Percentiles rank a stretch among this genome's conserved stretches.
These are phyloP conservation scores for Rhipidocladum racemiflorum DNA, from an alignment of 176 grass and related monocot species.

Conservation along the genomic window DNA sequence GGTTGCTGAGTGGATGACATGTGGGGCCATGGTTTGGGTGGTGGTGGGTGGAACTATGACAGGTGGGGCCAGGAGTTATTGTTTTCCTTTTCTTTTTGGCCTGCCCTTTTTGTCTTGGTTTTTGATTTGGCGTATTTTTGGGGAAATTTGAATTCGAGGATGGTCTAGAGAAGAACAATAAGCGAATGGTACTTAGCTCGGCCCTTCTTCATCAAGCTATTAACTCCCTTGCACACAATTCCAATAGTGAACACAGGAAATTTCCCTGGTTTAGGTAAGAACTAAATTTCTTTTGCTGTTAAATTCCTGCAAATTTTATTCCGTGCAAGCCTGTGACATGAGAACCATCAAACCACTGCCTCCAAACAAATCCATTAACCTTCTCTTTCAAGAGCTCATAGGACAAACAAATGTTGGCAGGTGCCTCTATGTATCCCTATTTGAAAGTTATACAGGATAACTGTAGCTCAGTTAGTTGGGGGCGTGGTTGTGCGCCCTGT, in stretches of 20 bases:
- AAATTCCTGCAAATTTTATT: too few species aligned
- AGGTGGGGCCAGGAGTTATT: neutral
- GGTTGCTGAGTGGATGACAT: conserved; percentile 19
- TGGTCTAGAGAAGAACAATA: neutral
- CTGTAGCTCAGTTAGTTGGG: too few species aligned
- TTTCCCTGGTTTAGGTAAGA: too few species aligned
- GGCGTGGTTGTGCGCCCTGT: too few species aligned
- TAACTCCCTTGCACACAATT: neutral
- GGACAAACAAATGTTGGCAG: neutral
- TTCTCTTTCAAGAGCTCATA: neutral
- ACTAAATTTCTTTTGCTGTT: too few species aligned
- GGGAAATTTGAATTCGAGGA: neutral
- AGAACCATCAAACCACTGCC: neutral
- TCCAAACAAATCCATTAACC: neutral
- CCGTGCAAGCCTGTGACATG: neutral
- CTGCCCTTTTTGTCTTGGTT: neutral
- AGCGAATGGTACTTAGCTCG: neutral
- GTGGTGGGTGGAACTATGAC: neutral
- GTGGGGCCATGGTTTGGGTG: neutral
- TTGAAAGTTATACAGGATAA: too few species aligned
- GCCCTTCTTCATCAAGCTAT: neutral
- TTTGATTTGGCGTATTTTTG: neutral
- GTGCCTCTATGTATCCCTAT: too few species aligned
- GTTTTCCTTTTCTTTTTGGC: neutral
- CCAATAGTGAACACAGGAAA: neutral